Evolutionary conservation across 2,329 filamentous ascomycete species (phyloP), one percentile per base, ranked within the genome.

Genomic region (Aspergillus neotritici): DNA sequence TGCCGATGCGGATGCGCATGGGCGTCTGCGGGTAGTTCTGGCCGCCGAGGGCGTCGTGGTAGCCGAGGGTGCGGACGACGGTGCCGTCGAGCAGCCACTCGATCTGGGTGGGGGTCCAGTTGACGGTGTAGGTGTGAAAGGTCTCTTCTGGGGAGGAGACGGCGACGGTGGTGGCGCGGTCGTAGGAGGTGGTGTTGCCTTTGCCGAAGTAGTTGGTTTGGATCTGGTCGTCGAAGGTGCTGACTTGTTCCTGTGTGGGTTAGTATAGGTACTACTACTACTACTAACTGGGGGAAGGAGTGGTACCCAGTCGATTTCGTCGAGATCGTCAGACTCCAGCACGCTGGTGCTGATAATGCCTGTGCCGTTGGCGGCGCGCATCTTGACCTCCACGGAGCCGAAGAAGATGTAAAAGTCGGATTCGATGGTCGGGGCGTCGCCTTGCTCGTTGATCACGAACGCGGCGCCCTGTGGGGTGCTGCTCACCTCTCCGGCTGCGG

Each of bases 321-420:
- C 93, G 28, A 95, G 79, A 59, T 80, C 80, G 66, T 97, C 90
- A 11, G 90, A 96, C 69, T 94, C 82, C 50, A 98, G 73, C 11
- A 97, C 88, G 21, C 91, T 76, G 14, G 87, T 91, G 66, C 87
- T 95, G 55, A 98, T 87, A 56, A 97, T 94, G 50, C 93, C 93
- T n/a, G 79, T 82, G 2, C 93, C 93, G 1, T 87, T 85, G 13
- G 93, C 87, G 16, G 87, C 82, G 68, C 91, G 89, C 75, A 96
- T 78, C 38, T 80, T 83, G 52, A 95, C 79, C 52, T 93, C 85
- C 61, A 95, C 83, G 48, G 84, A 84, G 56, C 93, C 93, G 64
- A 95, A 98, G 87, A 97, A 96, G 72, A 98, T 94, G 76, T 95
- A 96, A 77, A 94, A 97, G 56, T 91, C 79, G 49, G 87, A 93